These are phyloP conservation scores for Verticillium klebahnii DNA, from an alignment of 2,329 filamentous ascomycete genomes.

Conservation along the genomic window DNA sequence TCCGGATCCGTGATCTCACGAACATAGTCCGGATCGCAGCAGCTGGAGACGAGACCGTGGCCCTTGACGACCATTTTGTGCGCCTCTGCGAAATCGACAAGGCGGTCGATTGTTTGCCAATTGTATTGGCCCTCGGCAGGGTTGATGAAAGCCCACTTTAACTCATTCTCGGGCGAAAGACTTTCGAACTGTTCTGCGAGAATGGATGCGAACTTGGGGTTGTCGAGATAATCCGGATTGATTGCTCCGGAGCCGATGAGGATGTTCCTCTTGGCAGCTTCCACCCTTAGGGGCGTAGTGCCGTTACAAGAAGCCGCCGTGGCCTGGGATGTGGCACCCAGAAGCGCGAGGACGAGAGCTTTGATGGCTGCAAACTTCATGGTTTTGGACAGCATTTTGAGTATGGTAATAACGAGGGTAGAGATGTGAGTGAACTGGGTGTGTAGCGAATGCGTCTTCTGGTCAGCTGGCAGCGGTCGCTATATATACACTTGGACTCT, in stretches of 20 bases:
- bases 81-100: conserved; percentile 50
- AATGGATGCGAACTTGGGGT: conserved; percentile 1
- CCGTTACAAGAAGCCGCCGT: background rate
- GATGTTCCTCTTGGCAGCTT: conserved; percentile 5
- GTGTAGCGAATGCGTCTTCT: too few relatives aligned
- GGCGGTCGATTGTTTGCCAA: conserved; percentile 49
- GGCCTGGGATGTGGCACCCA: too few relatives aligned
- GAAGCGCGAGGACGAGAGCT: too few relatives aligned
- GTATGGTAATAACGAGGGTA: too few relatives aligned
- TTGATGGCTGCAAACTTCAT: too few relatives aligned
- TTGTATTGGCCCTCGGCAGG: conserved; percentile 42
- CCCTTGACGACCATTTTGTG: conserved; percentile 58
- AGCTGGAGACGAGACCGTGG: conserved; percentile 63
- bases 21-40: conserved; percentile 56
- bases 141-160: conserved; percentile 7
- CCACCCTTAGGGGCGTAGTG: conserved; percentile 1
- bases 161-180: conserved; percentile 6
- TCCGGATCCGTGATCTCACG: conserved; percentile 44
- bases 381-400: too few relatives aligned
- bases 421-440: too few relatives aligned
- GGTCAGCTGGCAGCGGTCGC: too few relatives aligned
- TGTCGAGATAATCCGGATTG: conserved; percentile 6
- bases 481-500: too few relatives aligned
- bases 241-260: conserved; percentile 8
- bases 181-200: conserved; percentile 8